A percentile compares a stretch with the other conserved stretches of the same genome.
Evolutionary conservation across 768 basidiomycete species (phyloP).

Genomic region (Lactarius trivialis): DNA sequence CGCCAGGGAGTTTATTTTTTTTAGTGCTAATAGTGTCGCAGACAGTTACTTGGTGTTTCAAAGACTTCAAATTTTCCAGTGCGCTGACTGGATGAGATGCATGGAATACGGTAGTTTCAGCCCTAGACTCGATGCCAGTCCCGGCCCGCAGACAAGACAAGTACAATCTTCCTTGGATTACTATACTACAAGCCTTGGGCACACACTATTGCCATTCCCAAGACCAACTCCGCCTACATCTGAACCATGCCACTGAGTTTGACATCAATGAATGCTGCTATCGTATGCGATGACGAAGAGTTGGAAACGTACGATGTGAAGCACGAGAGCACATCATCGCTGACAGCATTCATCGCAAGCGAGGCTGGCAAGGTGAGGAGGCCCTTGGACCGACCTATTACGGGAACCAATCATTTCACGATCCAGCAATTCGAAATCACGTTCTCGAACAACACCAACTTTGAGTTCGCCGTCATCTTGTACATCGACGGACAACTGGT

Average conservation of each 20-base stretch:
- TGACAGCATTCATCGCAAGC: constrained; percentile 8
- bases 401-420: background rate
- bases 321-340: background rate
- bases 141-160: too few relatives aligned
- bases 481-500: constrained; percentile 3
- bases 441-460: background rate
- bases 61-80: background rate
- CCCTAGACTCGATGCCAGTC: too few relatives aligned
- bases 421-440: constrained; percentile 2
- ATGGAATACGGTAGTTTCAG: background rate
- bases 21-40: background rate
- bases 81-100: background rate
- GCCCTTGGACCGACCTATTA: too few relatives aligned
- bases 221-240: too few relatives aligned
- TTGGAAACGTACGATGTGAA: background rate
- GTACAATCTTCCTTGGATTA: too few relatives aligned
- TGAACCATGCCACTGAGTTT: constrained; percentile 7
- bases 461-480: background rate
- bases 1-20: constrained; percentile 26
- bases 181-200: too few relatives aligned
- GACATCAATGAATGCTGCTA: background rate
- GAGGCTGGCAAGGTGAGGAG: constrained; percentile 11
- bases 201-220: too few relatives aligned
- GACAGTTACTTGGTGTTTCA: too few relatives aligned
- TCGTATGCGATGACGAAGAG: constrained; percentile 6